Percentiles rank a stretch among this genome's conserved stretches.
phyloP scores from a whole-genome alignment of 2,329 filamentous ascomycete species.

The Calonectria henricotiae region DNA sequence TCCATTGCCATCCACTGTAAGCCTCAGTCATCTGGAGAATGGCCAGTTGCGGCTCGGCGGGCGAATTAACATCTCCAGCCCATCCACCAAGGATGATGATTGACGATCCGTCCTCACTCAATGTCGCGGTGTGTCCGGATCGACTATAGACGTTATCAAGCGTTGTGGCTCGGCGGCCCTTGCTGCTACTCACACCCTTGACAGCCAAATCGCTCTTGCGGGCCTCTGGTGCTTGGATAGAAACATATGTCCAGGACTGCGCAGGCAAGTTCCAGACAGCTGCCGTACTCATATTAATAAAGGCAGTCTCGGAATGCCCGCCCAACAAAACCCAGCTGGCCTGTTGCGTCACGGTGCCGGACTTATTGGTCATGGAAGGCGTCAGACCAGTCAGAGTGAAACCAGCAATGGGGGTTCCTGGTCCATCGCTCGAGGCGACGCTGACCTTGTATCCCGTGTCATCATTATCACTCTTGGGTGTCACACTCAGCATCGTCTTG shows the following conservation, averaged over 20 bases:
- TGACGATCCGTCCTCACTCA: constrained; percentile 84
- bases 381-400: constrained; percentile 85
- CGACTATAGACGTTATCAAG: constrained; percentile 77
- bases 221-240: constrained; percentile 67
- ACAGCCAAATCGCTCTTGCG: constrained; percentile 72
- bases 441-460: constrained; percentile 57
- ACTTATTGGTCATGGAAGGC: constrained; percentile 79
- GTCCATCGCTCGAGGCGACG: constrained; percentile 69
- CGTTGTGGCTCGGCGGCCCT: constrained; percentile 41
- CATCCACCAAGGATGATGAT: constrained; percentile 90
- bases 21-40: constrained; percentile 83
- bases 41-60: constrained; percentile 87
- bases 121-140: constrained; percentile 89
- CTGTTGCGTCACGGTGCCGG: constrained; percentile 78
- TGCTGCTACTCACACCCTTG: constrained; percentile 51
- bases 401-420: constrained; percentile 85
- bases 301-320: constrained; percentile 86
- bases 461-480: constrained; percentile 60
- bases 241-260: constrained; percentile 87
- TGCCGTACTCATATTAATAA: constrained; percentile 94
- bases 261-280: constrained; percentile 91
- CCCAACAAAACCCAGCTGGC: constrained; percentile 87
- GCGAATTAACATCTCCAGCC: constrained; percentile 85
- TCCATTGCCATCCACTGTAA: constrained; percentile 84
- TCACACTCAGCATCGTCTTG: constrained; percentile 82